These are phyloP conservation scores for Anisodus tanguticus DNA, from an alignment of 257 asterid species.

Conservation along the genomic window DNA sequence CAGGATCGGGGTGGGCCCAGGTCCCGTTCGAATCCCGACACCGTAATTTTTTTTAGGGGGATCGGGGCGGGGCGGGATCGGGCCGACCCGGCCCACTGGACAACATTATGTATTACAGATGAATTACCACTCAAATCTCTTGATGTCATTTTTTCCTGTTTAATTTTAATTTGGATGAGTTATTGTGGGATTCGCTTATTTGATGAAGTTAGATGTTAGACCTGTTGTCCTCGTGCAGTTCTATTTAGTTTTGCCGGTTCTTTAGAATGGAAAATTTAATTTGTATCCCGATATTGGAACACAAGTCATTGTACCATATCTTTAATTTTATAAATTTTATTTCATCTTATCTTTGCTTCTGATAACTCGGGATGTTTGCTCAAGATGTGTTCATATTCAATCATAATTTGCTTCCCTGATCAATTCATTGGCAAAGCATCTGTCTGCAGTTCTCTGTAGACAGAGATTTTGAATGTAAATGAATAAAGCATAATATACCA, in stretches of 20 bases:
- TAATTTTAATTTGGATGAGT: slow-evolving; percentile 31
- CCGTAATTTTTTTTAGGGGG: too few relatives aligned
- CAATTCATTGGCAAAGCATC: background rate
- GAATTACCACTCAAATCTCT: slow-evolving; percentile 40
- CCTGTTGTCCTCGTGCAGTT: slow-evolving; percentile 32
- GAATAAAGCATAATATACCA: background rate
- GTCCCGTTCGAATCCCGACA: too few relatives aligned
- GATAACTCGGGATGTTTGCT: background rate
- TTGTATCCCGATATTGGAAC: background rate
- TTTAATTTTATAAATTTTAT: background rate
- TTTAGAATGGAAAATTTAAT: background rate
- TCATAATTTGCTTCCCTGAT: background rate
- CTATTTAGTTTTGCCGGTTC: background rate
- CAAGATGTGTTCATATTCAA: background rate
- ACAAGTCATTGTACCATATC: background rate
- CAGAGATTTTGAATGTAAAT: background rate
- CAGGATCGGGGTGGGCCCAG: too few relatives aligned
- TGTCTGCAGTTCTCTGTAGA: background rate
- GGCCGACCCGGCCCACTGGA: too few relatives aligned
- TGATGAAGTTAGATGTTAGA: slow-evolving; percentile 28
- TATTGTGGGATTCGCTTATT: slow-evolving; percentile 11
- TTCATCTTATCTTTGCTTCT: background rate
- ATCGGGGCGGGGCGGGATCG: too few relatives aligned
- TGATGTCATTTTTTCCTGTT: slow-evolving; percentile 36
- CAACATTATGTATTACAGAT: slow-evolving; percentile 46